Percentiles rank a stretch among this genome's conserved stretches.
Evolutionary conservation across 306 rosid genomes (phyloP).

Genomic region (Acmispon strigosus): DNA sequence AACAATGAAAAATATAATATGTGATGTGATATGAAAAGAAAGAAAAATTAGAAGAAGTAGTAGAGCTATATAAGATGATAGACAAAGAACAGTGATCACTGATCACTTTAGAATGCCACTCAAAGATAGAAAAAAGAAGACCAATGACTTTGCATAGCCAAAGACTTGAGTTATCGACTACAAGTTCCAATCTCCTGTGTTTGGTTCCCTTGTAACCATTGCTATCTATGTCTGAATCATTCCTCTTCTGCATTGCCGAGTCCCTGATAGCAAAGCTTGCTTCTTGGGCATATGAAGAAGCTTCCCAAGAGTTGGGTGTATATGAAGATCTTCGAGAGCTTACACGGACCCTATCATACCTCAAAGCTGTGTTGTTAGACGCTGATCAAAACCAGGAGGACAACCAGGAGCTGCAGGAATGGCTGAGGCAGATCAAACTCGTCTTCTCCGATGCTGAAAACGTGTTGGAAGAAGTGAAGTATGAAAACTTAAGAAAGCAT

Average conservation of each 20-base stretch:
- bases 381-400: conserved; percentile 25
- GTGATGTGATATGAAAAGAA: no score
- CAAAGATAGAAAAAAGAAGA: no score
- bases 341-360: background rate
- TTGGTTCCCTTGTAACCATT: background rate
- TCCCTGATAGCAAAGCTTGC: conserved; percentile 1
- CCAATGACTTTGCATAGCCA: background rate
- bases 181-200: background rate
- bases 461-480: conserved; percentile 29
- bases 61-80: no score
- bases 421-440: conserved; percentile 14
- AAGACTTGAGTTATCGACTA: background rate
- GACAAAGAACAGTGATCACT: no score
- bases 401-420: background rate
- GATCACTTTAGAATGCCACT: no score
- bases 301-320: background rate
- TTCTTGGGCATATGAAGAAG: conserved; percentile 6
- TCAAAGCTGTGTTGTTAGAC: conserved; percentile 20
- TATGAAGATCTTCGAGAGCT: conserved; percentile 2
- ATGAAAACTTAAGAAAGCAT: background rate
- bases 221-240: background rate
- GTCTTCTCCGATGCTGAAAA: conserved; percentile 7
- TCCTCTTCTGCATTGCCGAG: background rate
- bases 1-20: no score
- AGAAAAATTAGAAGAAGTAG: no score